Conservation (phyloP, 179 eudicot genomes). For the Heliamphora ciliata region DNA sequence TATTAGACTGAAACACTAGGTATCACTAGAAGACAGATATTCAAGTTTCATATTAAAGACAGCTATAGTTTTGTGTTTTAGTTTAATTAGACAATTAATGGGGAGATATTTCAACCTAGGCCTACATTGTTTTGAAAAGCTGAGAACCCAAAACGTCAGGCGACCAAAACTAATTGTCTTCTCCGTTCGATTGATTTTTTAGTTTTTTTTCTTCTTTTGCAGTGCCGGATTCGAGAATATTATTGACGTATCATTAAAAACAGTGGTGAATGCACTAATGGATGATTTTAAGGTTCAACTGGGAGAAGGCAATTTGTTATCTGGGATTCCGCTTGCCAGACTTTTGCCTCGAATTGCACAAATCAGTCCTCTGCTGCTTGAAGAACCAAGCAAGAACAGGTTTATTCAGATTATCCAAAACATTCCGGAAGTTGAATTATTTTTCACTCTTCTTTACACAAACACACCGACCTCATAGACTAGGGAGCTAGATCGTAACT, state of each 20-base stretch:
- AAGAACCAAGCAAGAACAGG: constrained; percentile 50
- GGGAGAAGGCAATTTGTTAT: constrained; percentile 35
- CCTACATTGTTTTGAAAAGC: not conserved
- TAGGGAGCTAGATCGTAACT: constrained; percentile 2
- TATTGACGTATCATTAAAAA: constrained; percentile 57
- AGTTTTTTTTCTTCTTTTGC: constrained; percentile 19
- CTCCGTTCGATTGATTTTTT: not conserved
- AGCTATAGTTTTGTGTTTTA: no score
- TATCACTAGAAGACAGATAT: no score
- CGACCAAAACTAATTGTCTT: constrained; percentile 1
- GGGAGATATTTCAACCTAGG: no score
- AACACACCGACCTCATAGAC: constrained; percentile 32
- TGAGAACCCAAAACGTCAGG: constrained; percentile 20
- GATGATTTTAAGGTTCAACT: constrained; percentile 45
- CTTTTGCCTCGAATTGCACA: constrained; percentile 63
- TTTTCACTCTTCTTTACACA: constrained; percentile 81
- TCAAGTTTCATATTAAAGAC: no score
- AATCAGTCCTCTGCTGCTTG: constrained; percentile 49
- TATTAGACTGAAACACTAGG: no score
- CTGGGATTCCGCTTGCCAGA: constrained; percentile 68
- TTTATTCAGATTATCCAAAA: constrained; percentile 48
- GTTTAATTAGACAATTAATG: no score
- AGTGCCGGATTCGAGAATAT: constrained; percentile 71
- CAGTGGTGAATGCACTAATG: constrained; percentile 42
- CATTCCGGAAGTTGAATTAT: constrained; percentile 69